Evolutionary conservation across 768 basidiomycete genomes (phyloP).

Genomic region (Suillus americanus): DNA sequence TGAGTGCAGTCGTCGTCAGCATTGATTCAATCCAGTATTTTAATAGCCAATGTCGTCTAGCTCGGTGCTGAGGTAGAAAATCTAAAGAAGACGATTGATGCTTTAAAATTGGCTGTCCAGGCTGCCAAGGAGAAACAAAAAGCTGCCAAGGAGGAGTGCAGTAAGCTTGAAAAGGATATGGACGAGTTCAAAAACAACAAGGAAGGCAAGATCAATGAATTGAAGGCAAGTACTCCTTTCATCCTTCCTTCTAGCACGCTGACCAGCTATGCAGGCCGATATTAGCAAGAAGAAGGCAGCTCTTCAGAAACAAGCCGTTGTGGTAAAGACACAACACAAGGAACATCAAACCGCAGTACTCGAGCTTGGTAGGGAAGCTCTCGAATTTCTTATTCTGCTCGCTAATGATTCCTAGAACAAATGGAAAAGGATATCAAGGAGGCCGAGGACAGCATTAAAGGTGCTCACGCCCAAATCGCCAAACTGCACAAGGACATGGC

Average conservation of each 20-base stretch:
- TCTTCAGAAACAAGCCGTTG: constrained; percentile 76
- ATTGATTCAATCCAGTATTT: not conserved
- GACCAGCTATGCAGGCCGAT: constrained; percentile 47
- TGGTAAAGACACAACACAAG: constrained; percentile 85
- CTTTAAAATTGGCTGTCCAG: constrained; percentile 58
- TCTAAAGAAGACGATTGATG: constrained; percentile 60
- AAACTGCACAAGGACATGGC: constrained; percentile 63
- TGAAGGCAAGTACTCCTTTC: constrained; percentile 60
- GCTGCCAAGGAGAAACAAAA: constrained; percentile 75
- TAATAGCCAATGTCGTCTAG: constrained; percentile 38
- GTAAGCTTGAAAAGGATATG: constrained; percentile 95
- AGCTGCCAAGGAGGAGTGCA: constrained; percentile 71
- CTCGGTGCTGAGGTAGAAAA: constrained; percentile 78
- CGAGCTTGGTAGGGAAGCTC: constrained; percentile 69
- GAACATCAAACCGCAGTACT: constrained; percentile 85
- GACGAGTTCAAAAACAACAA: constrained; percentile 98
- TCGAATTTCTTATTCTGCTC: not conserved
- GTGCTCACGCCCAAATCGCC: constrained; percentile 44
- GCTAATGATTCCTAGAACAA: constrained; percentile 21
- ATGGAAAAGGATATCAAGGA: constrained; percentile 30
- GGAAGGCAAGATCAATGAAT: constrained; percentile 91
- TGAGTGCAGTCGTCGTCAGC: constrained; percentile 36
- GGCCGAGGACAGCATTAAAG: constrained; percentile 19
- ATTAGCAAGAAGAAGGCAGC: constrained; percentile 81
- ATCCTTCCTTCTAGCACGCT: not conserved